Evolutionary conservation across 768 basidiomycete species (phyloP), one percentile per base, ranked within the genome.

Genomic region (Mycena olivaceomarginata): DNA sequence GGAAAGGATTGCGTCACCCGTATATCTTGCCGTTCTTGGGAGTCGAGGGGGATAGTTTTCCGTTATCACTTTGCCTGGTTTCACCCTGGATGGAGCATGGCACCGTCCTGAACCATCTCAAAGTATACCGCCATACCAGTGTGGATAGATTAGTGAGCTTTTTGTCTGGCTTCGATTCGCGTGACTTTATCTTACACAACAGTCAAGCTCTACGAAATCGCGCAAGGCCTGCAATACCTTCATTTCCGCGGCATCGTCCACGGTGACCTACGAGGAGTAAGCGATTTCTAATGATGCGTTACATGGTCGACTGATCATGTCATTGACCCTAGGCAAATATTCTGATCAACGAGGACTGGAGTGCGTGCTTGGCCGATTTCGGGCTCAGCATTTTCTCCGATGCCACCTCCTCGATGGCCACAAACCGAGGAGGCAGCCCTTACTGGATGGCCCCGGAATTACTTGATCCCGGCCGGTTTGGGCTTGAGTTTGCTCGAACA

Each of bases 401-500:
- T 16, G 51, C 51, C 8, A 53, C 51, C 6, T 53, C 51, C 5
- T 53, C 16, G 51, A 5, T 53, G 51, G n/a, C 51, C 51, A 53
- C 51, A n/a, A 53, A 53, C 51, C 51, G 51, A n/a, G 51, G 51
- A n/a, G 51, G 51, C 51, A 53, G 51, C 20, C 1, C 51, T 53
- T 53, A 53, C 20, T 53, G 51, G 51, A 53, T 53, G 51, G 51
- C 51, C 6, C 51, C 51, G 20, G 51, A 53, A 53, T 53, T 53
- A 53, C 51, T 53, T 53, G 51, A 53, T 53, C 51, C 51, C n/a
- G 18, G n/a, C 20, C 18, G 51, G 18, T 53, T 53, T n/a, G 51
- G 51, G 18, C 13, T 53, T 2, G 20, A 53, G n/a, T 53, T 53
- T 53, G 13, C n/a, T 16, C 72, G 71, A 4, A 77, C 70, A 6